These are phyloP conservation scores for Avena eriantha DNA, from an alignment of 176 grass and related monocot species.

Conservation along the genomic window DNA sequence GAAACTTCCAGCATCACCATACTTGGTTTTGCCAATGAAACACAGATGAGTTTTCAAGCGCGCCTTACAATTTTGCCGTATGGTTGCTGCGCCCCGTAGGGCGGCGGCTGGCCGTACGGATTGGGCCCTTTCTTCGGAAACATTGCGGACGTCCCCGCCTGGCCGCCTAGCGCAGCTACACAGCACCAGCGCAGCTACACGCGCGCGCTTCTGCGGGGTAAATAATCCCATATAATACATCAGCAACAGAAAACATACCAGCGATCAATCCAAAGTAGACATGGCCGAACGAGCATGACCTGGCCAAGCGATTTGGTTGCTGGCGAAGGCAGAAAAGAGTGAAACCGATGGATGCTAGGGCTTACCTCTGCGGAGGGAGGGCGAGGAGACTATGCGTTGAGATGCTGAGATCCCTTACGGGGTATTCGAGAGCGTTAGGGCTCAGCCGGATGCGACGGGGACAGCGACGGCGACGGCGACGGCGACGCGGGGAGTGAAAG, in stretches of 20 bases:
- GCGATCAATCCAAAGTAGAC: background rate
- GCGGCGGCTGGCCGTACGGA: slow-evolving; percentile 57
- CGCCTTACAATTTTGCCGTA: slow-evolving; percentile 51
- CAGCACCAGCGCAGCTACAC: background rate
- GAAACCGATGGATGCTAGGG: slow-evolving; percentile 18
- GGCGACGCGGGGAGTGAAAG: background rate
- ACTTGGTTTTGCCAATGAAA: background rate
- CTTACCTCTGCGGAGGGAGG: background rate
- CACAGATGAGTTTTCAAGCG: background rate
- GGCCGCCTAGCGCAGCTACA: background rate
- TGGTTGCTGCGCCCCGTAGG: slow-evolving; percentile 45
- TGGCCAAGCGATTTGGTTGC: background rate
- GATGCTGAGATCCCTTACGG: background rate
- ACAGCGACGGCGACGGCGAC: background rate
- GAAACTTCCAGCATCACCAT: slow-evolving; percentile 18
- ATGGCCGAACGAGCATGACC: background rate
- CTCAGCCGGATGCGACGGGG: background rate
- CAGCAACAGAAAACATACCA: background rate
- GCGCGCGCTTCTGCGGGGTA: background rate
- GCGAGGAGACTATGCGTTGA: background rate
- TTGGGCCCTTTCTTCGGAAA: slow-evolving; percentile 55
- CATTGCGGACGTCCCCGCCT: slow-evolving; percentile 34
- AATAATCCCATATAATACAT: background rate
- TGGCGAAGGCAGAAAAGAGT: background rate
- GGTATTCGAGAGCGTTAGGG: background rate